Conservation (phyloP, 2,329 filamentous ascomycete genomes). For the Delphinella strobiligena region DNA sequence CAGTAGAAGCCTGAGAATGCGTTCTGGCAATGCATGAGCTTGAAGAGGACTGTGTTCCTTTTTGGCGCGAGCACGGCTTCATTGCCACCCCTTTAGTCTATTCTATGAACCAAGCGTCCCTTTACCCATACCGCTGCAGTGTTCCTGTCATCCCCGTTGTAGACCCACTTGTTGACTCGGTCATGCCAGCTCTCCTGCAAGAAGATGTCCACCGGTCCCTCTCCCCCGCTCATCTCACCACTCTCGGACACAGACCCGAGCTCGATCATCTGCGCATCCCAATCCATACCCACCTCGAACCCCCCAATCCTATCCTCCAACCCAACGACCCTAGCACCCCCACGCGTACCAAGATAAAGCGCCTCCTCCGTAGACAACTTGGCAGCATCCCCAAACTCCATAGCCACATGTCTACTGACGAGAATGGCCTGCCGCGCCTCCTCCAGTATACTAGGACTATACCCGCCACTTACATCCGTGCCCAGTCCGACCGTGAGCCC, state of each 20-base stretch:
- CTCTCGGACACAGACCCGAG: conserved; percentile 35
- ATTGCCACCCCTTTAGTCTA: not conserved
- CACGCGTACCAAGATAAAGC: conserved; percentile 75
- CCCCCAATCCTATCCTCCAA: conserved; percentile 60
- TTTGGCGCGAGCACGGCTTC: not conserved
- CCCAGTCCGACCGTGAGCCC: conserved; percentile 75
- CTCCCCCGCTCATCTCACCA: conserved; percentile 25
- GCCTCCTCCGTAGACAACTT: conserved; percentile 79
- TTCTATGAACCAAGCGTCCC: conserved; percentile 65
- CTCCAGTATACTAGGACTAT: conserved; percentile 68
- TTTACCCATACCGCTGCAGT: conserved; percentile 80
- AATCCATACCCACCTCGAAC: conserved; percentile 79
- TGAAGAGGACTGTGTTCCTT: not conserved
- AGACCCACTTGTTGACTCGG: conserved; percentile 85
- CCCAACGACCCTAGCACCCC: conserved; percentile 72
- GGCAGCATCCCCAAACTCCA: conserved; percentile 34
- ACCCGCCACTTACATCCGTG: conserved; percentile 85
- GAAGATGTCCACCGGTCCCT: conserved; percentile 71
- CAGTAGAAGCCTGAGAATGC: too few relatives aligned
- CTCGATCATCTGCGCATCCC: conserved; percentile 76
- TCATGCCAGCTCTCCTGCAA: conserved; percentile 86
- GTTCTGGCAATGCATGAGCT: too few relatives aligned
- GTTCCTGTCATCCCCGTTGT: conserved; percentile 85
- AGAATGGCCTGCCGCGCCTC: conserved; percentile 71
- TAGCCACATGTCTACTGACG: conserved; percentile 60